phyloP scores from a whole-genome alignment of 2,329 filamentous ascomycete species.

The Nemania sp. region DNA sequence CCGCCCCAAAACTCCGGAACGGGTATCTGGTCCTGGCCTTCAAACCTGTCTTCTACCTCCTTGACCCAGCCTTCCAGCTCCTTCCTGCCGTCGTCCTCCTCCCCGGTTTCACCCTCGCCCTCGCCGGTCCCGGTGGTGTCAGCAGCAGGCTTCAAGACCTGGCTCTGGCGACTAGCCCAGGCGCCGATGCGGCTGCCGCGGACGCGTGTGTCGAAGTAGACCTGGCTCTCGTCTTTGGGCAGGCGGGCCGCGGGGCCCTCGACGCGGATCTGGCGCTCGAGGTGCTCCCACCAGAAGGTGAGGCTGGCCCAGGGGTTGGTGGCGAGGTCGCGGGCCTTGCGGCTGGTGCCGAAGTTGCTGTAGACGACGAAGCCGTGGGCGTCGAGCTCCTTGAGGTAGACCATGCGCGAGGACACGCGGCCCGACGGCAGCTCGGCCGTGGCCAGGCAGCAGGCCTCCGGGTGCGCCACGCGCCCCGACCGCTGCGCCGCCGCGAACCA shows the following conservation, averaged over 20 bases:
- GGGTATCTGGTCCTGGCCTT: slow-evolving; percentile 76
- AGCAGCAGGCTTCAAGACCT: slow-evolving; percentile 60
- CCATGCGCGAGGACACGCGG: slow-evolving; percentile 79
- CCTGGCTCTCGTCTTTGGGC: slow-evolving; percentile 69
- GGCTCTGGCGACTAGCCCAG: slow-evolving; percentile 90
- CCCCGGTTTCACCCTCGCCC: slow-evolving; percentile 31
- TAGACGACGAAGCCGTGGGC: slow-evolving; percentile 84
- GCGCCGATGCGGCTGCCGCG: slow-evolving; percentile 84
- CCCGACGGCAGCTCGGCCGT: slow-evolving; percentile 84
- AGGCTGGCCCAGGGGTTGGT: slow-evolving; percentile 78
- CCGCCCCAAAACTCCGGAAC: slow-evolving; percentile 96
- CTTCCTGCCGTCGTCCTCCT: slow-evolving; percentile 67
- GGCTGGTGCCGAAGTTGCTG: slow-evolving; percentile 83
- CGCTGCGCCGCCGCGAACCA: slow-evolving; percentile 81
- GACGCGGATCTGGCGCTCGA: slow-evolving; percentile 89
- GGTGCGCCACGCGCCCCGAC: slow-evolving; percentile 62
- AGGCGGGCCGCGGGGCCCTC: slow-evolving; percentile 76
- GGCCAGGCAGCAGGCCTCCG: slow-evolving; percentile 85
- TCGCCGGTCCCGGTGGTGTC: neutral
- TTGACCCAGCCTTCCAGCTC: slow-evolving; percentile 76
- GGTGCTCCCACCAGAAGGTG: slow-evolving; percentile 85
- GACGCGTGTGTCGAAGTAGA: slow-evolving; percentile 69
- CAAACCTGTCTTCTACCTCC: slow-evolving; percentile 76
- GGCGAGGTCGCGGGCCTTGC: slow-evolving; percentile 68
- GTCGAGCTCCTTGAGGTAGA: slow-evolving; percentile 97